These are phyloP conservation scores for Apiotrichum porosum DNA, from an alignment of 1,284 basidiomycete genomes.

Conservation along the genomic window DNA sequence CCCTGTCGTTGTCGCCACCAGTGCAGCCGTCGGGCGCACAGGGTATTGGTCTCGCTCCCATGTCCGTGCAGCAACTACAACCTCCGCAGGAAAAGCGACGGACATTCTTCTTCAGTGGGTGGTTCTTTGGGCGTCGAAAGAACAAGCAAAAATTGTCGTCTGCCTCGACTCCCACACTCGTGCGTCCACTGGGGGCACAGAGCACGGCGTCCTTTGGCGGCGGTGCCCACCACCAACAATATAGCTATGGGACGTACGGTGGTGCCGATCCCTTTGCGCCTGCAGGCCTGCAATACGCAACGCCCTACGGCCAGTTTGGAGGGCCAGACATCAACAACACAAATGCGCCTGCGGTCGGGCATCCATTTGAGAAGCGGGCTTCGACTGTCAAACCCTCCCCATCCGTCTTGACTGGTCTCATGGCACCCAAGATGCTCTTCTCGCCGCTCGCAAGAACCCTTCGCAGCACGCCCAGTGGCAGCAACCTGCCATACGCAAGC, in stretches of 20 bases:
- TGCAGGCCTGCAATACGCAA: no score
- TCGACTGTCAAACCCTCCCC: slow-evolving; percentile 22
- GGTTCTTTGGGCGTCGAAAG: slow-evolving; percentile 2
- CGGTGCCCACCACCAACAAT: no score
- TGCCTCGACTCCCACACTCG: slow-evolving; percentile 3
- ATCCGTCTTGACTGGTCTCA: slow-evolving; percentile 37
- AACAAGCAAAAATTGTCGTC: slow-evolving; percentile 2
- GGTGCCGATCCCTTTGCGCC: no score
- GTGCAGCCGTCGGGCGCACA: slow-evolving; percentile 15
- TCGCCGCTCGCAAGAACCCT: slow-evolving; percentile 35
- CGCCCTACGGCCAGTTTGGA: no score
- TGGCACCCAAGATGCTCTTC: slow-evolving; percentile 37
- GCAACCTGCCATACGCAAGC: slow-evolving; percentile 5
- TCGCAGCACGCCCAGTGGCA: slow-evolving; percentile 2
- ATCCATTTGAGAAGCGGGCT: no score
- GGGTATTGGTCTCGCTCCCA: slow-evolving; percentile 13
- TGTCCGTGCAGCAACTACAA: neutral
- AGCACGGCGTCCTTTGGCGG: neutral
- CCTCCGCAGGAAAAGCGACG: neutral
- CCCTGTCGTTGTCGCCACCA: slow-evolving; percentile 1
- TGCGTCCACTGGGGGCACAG: neutral
- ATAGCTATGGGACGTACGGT: no score
- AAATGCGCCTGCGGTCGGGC: no score
- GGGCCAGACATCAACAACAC: no score
- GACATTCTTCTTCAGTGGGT: slow-evolving; percentile 3